Conservation (phyloP, 306 rosid species). For the Senna siamea region DNA sequence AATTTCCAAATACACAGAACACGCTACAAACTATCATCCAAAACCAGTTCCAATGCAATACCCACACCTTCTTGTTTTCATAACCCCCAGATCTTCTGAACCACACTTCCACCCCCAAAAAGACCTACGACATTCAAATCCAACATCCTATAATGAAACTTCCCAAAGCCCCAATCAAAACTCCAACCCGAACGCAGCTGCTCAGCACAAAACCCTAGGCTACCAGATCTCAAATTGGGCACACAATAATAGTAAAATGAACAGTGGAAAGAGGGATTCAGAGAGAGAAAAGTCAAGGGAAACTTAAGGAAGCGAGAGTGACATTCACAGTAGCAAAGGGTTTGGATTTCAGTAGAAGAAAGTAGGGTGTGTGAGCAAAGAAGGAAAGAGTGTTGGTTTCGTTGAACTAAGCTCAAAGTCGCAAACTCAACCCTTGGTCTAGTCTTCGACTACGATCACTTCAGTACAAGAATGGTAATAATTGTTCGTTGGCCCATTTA, state of each 20-base stretch:
- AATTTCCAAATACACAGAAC: conserved; percentile 35
- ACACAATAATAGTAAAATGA: conserved; percentile 8
- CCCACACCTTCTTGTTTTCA: conserved; percentile 53
- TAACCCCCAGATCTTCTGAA: conserved; percentile 56
- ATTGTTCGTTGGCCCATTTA: not conserved
- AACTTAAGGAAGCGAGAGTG: conserved; percentile 40
- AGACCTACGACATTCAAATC: conserved; percentile 34
- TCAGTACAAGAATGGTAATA: not conserved
- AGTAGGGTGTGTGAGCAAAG: conserved; percentile 7
- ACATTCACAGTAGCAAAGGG: conserved; percentile 33
- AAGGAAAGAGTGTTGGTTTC: conserved; percentile 13
- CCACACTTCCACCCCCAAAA: conserved; percentile 28
- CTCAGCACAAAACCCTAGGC: conserved; percentile 52
- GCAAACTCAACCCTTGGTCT: not conserved
- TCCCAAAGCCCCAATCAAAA: conserved; percentile 28
- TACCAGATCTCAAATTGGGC: conserved; percentile 53
- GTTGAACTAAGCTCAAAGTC: too few relatives aligned
- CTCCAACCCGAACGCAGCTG: conserved; percentile 24
- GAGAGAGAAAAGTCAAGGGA: conserved; percentile 10
- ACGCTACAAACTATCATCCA: conserved; percentile 51
- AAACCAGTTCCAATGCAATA: conserved; percentile 66
- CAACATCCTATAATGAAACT: conserved; percentile 14
- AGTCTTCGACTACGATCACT: not conserved
- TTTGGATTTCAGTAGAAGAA: conserved; percentile 34
- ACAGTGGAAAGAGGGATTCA: not conserved